phyloP scores from a whole-genome alignment of 2,329 filamentous ascomycete genomes.

The Aurifilum marmelostoma region DNA sequence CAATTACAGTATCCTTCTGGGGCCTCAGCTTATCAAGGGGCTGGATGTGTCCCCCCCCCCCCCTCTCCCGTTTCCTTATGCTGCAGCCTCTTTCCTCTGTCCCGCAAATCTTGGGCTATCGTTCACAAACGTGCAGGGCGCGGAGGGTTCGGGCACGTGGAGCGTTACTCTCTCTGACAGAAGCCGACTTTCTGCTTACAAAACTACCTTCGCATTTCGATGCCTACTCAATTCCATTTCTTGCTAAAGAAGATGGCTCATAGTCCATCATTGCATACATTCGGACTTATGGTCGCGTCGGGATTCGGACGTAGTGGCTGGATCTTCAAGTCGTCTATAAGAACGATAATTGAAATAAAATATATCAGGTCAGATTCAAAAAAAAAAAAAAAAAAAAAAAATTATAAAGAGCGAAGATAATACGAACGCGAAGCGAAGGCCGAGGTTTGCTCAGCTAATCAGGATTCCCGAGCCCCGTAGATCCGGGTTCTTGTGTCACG shows the following conservation, averaged over 20 bases:
- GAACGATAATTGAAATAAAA: background rate
- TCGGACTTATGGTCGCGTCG: background rate
- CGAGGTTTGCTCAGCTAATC: background rate
- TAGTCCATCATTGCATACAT: background rate
- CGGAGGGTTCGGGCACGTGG: background rate
- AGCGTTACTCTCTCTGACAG: background rate
- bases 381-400: background rate
- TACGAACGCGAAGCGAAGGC: conserved; percentile 3
- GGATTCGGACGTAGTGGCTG: background rate
- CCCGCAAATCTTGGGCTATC: background rate
- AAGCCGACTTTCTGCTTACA: background rate
- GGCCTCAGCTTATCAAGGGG: background rate
- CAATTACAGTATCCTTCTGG: background rate
- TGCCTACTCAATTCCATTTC: background rate
- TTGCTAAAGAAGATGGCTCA: background rate
- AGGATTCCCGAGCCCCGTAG: background rate
- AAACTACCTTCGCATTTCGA: background rate
- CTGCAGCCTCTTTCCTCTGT: background rate
- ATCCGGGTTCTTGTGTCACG: conserved; percentile 11
- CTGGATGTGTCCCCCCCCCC: background rate
- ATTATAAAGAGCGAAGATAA: too few species aligned
- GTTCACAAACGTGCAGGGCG: background rate
- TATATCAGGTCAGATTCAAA: background rate
- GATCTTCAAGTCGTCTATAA: too few species aligned
- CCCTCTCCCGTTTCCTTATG: too few species aligned